Percentiles rank a stretch among this genome's conserved stretches.
Conservation (phyloP, 2,329 filamentous ascomycete genomes). For the Didymella pomorum region DNA sequence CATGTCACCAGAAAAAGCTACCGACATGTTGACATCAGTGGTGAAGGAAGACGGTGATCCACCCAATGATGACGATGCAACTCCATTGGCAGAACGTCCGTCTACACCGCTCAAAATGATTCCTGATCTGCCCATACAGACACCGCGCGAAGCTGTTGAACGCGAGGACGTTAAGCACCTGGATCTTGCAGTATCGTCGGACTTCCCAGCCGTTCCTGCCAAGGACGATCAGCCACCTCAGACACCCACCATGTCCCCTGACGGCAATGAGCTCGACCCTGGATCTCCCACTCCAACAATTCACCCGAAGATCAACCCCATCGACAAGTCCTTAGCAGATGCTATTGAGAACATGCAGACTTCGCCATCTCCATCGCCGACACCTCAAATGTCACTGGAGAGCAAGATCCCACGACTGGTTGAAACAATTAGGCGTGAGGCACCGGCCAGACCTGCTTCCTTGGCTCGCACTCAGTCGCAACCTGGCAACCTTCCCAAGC, state of each 20-base stretch:
- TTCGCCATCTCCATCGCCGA: slow-evolving; percentile 35
- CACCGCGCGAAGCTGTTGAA: slow-evolving; percentile 50
- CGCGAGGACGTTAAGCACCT: slow-evolving; percentile 67
- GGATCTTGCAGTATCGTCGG: slow-evolving; percentile 64
- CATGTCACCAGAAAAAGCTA: slow-evolving; percentile 68
- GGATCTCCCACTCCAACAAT: slow-evolving; percentile 44
- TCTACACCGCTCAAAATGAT: slow-evolving; percentile 22
- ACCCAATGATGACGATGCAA: slow-evolving; percentile 15
- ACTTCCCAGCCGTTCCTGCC: slow-evolving; percentile 40
- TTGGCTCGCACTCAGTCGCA: slow-evolving; percentile 49
- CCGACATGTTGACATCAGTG: slow-evolving; percentile 70
- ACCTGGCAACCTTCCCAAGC: slow-evolving; percentile 43
- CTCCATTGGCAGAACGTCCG: slow-evolving; percentile 18
- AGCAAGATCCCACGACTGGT: slow-evolving; percentile 52
- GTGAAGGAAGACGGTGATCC: slow-evolving; percentile 63
- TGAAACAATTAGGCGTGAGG: slow-evolving; percentile 46
- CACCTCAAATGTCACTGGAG: slow-evolving; percentile 33
- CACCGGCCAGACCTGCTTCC: slow-evolving; percentile 33
- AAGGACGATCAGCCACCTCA: slow-evolving; percentile 37
- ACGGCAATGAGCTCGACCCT: slow-evolving; percentile 28
- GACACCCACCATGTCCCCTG: slow-evolving; percentile 38
- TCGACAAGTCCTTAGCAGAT: slow-evolving; percentile 44
- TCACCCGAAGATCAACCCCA: slow-evolving; percentile 44
- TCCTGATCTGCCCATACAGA: slow-evolving; percentile 37
- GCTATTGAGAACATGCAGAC: slow-evolving; percentile 48